Conservation (phyloP, 768 basidiomycete species). For the Gloeostereum incarnatum region DNA sequence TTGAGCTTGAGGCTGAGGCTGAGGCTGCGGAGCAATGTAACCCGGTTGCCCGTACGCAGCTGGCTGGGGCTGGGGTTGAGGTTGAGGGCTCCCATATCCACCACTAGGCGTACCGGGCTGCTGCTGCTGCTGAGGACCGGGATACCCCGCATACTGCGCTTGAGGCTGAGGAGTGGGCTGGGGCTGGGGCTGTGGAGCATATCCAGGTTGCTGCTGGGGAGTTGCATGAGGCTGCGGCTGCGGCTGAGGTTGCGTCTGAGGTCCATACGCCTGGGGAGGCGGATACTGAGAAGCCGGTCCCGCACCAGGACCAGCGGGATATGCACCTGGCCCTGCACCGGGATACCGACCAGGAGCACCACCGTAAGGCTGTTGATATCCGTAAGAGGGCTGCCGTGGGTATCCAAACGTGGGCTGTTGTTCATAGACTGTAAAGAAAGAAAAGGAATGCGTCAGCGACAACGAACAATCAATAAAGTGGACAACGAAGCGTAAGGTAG, state of each 20-base stretch:
- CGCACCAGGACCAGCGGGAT: constrained; percentile 3
- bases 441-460: constrained; percentile 8
- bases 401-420: constrained; percentile 44
- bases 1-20: constrained; percentile 19
- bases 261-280: constrained; percentile 9
- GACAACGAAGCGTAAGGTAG: no score
- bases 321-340: constrained; percentile 4
- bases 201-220: constrained; percentile 7
- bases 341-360: constrained; percentile 9
- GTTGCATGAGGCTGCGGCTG: constrained; percentile 9
- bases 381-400: constrained; percentile 30
- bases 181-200: neutral
- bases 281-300: constrained; percentile 9
- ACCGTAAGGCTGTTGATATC: constrained; percentile 9
- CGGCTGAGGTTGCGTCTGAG: constrained; percentile 9
- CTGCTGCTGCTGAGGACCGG: neutral
- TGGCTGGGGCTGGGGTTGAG: constrained; percentile 4
- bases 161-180: constrained; percentile 5
- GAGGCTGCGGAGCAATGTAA: constrained; percentile 9
- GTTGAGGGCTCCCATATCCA: neutral
- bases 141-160: neutral
- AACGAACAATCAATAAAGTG: neutral
- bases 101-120: neutral
- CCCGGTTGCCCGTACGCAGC: constrained; percentile 4
- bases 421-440: constrained; percentile 60